phyloP scores from a whole-genome alignment of 768 basidiomycete species.

The Leucocoprinus sp. region DNA sequence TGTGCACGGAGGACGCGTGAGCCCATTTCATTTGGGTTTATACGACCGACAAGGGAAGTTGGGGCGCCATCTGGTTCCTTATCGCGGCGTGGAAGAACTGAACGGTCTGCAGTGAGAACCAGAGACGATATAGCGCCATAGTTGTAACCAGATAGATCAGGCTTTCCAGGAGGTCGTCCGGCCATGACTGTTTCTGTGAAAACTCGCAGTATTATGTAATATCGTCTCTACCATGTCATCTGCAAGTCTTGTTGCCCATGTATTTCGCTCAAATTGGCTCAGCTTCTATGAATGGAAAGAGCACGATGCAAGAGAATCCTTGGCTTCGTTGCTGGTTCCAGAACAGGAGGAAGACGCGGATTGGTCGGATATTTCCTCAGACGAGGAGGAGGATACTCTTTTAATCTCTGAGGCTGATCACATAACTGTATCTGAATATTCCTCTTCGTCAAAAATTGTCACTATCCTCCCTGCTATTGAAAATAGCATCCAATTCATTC shows the following conservation, averaged over 20 bases:
- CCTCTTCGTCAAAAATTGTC: neutral
- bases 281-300: neutral
- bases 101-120: slow-evolving; percentile 87
- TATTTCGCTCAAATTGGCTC: neutral
- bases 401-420: neutral
- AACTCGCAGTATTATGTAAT: neutral
- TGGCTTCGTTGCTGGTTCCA: neutral
- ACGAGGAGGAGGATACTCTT: neutral
- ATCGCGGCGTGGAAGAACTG: slow-evolving; percentile 75
- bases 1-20: slow-evolving; percentile 76
- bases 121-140: slow-evolving; percentile 93
- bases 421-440: neutral
- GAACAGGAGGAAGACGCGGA: neutral
- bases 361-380: neutral
- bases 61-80: slow-evolving; percentile 97
- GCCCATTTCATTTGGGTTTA: slow-evolving; percentile 89
- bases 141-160: slow-evolving; percentile 87
- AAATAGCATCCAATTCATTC: neutral
- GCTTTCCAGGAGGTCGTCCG: slow-evolving; percentile 39
- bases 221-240: too few species aligned
- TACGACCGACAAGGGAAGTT: slow-evolving; percentile 85
- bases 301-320: neutral
- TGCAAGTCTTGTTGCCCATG: neutral
- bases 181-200: slow-evolving; percentile 26
- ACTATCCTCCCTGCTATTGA: neutral